Evolutionary conservation across 2,329 filamentous ascomycete genomes (phyloP), one percentile per base, ranked within the genome.

Genomic region (Fusarium falciforme): DNA sequence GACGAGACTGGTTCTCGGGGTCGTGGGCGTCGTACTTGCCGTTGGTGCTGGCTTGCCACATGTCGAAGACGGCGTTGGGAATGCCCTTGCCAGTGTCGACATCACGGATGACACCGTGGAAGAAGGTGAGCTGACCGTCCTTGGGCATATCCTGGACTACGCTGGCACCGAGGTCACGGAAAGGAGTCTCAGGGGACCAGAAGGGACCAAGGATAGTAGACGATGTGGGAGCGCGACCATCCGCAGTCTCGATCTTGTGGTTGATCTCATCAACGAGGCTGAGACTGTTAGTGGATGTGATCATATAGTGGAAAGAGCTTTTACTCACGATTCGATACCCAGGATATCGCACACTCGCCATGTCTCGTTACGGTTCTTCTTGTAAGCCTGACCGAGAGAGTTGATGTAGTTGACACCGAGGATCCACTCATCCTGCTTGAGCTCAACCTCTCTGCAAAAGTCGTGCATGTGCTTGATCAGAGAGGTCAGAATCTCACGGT

Each of bases 21-120:
- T 94, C 93, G 83, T 93, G 91, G 87, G 93, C 90, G 79, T 93
- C 92, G 86, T 94, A 94, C 80, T 92, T 91, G 81, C 92, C 92
- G 84, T 94, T 94, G 82, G 91, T 87, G 74, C 89, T 92, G 60
- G 93, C 92, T 81, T 94, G 91, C 93, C 93, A 94, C 85, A 94
- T 92, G 80, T 94, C 93, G 78, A 94, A 90, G 73, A 93, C 90
- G 76, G 92, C 92, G 78, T 87, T 85, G 64, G 87, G 87, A 77
- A 94, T 91, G 71, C 90, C 90, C 83, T 89, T 88, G 79, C 90
- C 89, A 67, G 91, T 93, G 72, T 89, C 85, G 75, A 92, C 85
- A 79, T 93, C 91, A 58, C 83, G 87, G 79, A 94, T 88, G 55
- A 87, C 85, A 76, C 93, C 93, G 85, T 94, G 91, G 90, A 94